Evolutionary conservation across 345 rosid genomes (phyloP).

Genomic region (Viola odorata): DNA sequence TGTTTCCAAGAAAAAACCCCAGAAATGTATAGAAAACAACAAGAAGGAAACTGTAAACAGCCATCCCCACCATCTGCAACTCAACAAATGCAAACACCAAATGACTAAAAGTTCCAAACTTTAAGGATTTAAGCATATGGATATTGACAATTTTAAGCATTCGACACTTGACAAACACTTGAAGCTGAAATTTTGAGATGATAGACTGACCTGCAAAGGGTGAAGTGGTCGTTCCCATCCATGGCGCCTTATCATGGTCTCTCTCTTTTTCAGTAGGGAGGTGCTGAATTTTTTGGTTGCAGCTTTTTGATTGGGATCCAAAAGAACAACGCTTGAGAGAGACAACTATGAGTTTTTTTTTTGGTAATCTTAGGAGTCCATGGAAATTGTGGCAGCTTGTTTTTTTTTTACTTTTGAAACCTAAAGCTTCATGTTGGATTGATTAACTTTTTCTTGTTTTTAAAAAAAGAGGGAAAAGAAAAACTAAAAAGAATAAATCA

Average conservation of each 20-base stretch:
- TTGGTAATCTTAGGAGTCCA: slow-evolving; percentile 6
- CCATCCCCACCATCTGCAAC: slow-evolving; percentile 79
- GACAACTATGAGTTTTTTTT: background rate
- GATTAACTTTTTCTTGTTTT: background rate
- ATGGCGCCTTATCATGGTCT: slow-evolving; percentile 53
- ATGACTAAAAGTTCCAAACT: background rate
- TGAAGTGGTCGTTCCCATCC: slow-evolving; percentile 97
- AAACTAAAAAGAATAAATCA: too few relatives aligned
- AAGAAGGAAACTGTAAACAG: slow-evolving; percentile 57
- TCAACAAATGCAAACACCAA: background rate
- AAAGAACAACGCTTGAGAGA: background rate
- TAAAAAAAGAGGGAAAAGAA: background rate
- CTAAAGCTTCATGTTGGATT: background rate
- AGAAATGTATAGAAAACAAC: slow-evolving; percentile 70
- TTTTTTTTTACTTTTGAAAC: background rate
- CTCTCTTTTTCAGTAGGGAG: background rate
- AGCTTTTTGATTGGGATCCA: background rate
- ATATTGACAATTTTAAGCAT: background rate
- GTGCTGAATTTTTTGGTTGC: background rate
- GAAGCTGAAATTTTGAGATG: background rate
- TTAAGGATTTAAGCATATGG: background rate
- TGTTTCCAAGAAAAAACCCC: slow-evolving; percentile 76
- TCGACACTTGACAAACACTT: background rate
- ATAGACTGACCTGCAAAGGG: slow-evolving; percentile 57
- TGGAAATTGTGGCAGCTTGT: background rate